Evolutionary conservation across 2,329 filamentous ascomycete species (phyloP).

Genomic region (Raffaelea deltoideospora): DNA sequence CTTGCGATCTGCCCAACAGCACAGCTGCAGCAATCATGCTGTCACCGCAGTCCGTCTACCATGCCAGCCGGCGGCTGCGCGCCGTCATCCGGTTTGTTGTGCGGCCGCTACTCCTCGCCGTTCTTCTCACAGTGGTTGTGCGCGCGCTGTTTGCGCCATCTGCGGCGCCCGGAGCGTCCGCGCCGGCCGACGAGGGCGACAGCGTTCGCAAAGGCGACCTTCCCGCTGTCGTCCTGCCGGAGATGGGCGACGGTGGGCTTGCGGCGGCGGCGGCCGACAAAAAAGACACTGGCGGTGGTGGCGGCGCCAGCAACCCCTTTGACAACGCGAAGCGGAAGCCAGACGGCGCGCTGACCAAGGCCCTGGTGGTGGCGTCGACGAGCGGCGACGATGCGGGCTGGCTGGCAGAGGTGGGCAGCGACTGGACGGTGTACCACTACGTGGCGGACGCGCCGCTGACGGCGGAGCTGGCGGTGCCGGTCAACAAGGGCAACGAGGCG

Average conservation of each 20-base stretch:
- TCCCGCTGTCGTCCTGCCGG: too few relatives aligned
- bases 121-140: slow-evolving; percentile 4
- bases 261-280: too few relatives aligned
- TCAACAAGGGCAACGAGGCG: slow-evolving; percentile 36
- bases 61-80: slow-evolving; percentile 7
- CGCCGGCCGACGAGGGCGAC: background rate
- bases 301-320: background rate
- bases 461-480: slow-evolving; percentile 10
- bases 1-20: too few relatives aligned
- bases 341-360: slow-evolving; percentile 3
- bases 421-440: slow-evolving; percentile 12
- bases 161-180: background rate
- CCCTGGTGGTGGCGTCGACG: slow-evolving; percentile 10
- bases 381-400: slow-evolving; percentile 7
- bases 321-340: background rate
- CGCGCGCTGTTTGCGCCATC: slow-evolving; percentile 4
- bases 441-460: slow-evolving; percentile 10
- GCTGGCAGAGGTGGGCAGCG: slow-evolving; percentile 5
- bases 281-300: too few relatives aligned
- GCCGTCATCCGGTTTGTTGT: slow-evolving; percentile 7
- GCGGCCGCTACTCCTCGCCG: slow-evolving; percentile 8
- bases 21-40: too few relatives aligned
- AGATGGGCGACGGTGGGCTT: too few relatives aligned
- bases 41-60: too few relatives aligned
- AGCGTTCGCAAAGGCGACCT: background rate